A percentile compares a stretch with the other conserved stretches of the same genome.
Evolutionary conservation across 768 basidiomycete genomes (phyloP).

Genomic region (Sarcodon sp.): DNA sequence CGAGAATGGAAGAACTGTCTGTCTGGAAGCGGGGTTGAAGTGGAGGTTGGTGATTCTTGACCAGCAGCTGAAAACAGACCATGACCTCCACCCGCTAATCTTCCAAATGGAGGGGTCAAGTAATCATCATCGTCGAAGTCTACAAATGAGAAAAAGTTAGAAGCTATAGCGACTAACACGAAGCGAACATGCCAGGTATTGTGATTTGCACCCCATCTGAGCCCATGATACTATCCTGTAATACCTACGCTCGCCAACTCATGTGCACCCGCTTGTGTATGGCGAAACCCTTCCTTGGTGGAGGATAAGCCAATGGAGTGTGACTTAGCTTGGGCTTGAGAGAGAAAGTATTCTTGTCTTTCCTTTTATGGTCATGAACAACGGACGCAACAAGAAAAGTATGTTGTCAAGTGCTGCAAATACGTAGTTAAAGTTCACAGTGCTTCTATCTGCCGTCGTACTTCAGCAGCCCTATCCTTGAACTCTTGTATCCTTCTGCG

Average conservation of each 20-base stretch:
- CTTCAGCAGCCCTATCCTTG: slow-evolving; percentile 26
- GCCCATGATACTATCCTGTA: too few species aligned
- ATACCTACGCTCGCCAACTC: too few species aligned
- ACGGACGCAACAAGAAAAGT: background rate
- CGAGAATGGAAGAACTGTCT: slow-evolving; percentile 61
- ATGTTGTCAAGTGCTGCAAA: background rate
- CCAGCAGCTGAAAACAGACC: slow-evolving; percentile 21
- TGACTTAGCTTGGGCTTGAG: background rate
- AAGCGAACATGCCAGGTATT: slow-evolving; percentile 25
- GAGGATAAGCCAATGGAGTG: background rate
- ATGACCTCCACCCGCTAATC: slow-evolving; percentile 26
- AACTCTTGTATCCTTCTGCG: slow-evolving; percentile 36
- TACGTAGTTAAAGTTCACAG: background rate
- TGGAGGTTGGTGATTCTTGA: slow-evolving; percentile 54
- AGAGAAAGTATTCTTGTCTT: background rate
- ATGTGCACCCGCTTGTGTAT: too few species aligned
- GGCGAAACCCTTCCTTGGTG: too few species aligned
- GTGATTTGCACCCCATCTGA: slow-evolving; percentile 33
- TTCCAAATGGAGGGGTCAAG: slow-evolving; percentile 59
- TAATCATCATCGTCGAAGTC: slow-evolving; percentile 79
- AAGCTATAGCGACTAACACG: background rate
- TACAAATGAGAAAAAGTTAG: slow-evolving; percentile 14
- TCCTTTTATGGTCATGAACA: background rate
- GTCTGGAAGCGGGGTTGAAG: slow-evolving; percentile 32
- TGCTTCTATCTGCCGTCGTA: slow-evolving; percentile 20